Base-by-base conservation (phyloP, 345 rosid genomes). In the Mangifera indica region DNA sequence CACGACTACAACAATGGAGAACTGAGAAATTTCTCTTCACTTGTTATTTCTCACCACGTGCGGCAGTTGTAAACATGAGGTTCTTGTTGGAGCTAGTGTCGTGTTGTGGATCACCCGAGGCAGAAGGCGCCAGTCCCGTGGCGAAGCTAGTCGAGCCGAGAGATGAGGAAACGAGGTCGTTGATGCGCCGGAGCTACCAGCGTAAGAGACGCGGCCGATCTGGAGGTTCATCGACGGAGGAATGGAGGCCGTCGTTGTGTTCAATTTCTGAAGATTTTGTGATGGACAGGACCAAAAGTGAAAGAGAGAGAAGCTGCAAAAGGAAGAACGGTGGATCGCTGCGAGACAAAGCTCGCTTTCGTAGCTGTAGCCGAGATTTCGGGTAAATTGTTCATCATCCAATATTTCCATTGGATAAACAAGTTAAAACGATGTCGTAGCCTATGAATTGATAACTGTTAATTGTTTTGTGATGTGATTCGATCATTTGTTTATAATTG, bases 181-280 rank as follows among this genome's bases (percentile, higher is more conserved):
- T 78, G 45, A 63, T n/a, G 26, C 60, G 57, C 17, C 18, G n/a
- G 70, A 34, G 64, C 2, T 60, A 12, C 25, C 55, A 67, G 62
- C 59, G 49, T 58, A 79, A 63, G 81, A 72, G 83, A 74, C 62
- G 77, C 49, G 79, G 72, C 21, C 78, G 81, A 60, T 69, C 66
- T 1, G 72, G 70, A 70, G 46, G 5, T 15, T n/a, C n/a, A 45
- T 64, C 2, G 66, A 65, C 15, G 51, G 73, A 44, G 2, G 88
- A 88, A 68, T 90, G 93, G 96, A 84, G 75, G 76, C 98, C 98
- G 3, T 78, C 92, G 8, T 78, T 92, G 55, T 17, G 64, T 34
- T 73, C 84, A 26, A 92, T 92, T 72, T 83, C 90, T 0, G 98
- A 92, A 81, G 82, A 85, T 64, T 74, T 79, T 73, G 75, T 40